Base-by-base conservation (phyloP, 345 rosid genomes). In the Eucalyptus regnans region DNA sequence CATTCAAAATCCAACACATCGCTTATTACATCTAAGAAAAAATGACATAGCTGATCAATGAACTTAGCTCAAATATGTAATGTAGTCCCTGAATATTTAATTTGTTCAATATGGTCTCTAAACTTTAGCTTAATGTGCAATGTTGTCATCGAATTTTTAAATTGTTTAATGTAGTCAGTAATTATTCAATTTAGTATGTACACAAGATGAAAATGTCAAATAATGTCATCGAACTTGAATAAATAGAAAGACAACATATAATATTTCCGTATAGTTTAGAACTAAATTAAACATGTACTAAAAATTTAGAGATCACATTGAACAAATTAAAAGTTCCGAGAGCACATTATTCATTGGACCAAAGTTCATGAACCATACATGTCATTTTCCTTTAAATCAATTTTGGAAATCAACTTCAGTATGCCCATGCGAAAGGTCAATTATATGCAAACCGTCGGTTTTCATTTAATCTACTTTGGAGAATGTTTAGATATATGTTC, bases 21-120 rank as follows among this genome's bases (percentile, higher is more conserved):
- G 2, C n/a, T 58, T 5, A 58, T 58, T 20, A 52, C 58, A 20
- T 52, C 58, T 20, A 52, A 52, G 58, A 20, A 52, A 52, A 52
- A 52, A 18, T 0, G 10, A 20, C 25, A 18, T 52, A 20, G 58
- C 25, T 23, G 6, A 29, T 22, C 62, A 56, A 9, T 56, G 62
- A 56, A 56, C 62, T 56, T 56, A 23, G 3, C 29, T 56, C 29
- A 23, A 56, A 56, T 56, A 23, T 56, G 29, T 56, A 56, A 56
- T 56, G 29, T 56, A 22, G 29, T 23, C 9, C 12, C 0, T 56
- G 1, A 56, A 4, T 23, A 22, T 56, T 2, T 56, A 23, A 56
- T 8, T 56, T 22, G 29, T 56, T 56, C 3, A 56, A 56, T 56
- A 4, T 56, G 62, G 1, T 56, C 3, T 52, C 4, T 18, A 52